phyloP scores from a whole-genome alignment of 2,329 filamentous ascomycete genomes.

The Epichloe coenophiala region DNA sequence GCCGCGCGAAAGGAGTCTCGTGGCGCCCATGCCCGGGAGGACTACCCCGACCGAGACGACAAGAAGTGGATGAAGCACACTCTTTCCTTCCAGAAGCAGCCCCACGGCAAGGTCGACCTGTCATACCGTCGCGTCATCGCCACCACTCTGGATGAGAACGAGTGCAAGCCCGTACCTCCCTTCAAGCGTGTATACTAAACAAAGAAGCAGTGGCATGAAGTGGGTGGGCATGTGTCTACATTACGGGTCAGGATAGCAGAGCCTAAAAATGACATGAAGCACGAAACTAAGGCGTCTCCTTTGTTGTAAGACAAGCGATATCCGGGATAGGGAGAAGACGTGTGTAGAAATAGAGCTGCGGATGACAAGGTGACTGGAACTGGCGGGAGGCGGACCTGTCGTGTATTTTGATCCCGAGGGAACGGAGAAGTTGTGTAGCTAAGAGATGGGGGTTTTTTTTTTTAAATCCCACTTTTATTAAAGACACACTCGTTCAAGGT shows the following conservation, averaged over 20 bases:
- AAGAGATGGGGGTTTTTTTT: too few species aligned
- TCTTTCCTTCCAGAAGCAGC: constrained; percentile 85
- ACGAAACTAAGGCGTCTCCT: constrained; percentile 3
- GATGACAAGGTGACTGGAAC: background rate
- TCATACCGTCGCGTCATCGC: constrained; percentile 73
- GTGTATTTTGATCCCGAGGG: too few species aligned
- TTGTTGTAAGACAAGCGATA: constrained; percentile 8
- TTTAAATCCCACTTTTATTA: too few species aligned
- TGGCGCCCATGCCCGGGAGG: constrained; percentile 93
- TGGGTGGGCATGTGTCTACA: background rate
- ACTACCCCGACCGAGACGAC: constrained; percentile 91
- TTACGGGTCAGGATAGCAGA: background rate
- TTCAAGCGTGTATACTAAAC: constrained; percentile 86
- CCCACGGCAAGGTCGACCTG: constrained; percentile 77
- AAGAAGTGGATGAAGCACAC: constrained; percentile 99
- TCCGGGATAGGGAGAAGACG: constrained; percentile 1
- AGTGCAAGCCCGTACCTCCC: constrained; percentile 91
- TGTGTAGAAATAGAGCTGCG: background rate
- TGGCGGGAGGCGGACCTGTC: background rate
- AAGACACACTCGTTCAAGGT: too few species aligned
- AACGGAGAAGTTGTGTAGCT: too few species aligned
- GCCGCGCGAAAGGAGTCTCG: constrained; percentile 94
- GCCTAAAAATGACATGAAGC: background rate
- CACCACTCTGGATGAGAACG: constrained; percentile 79
- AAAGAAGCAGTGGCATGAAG: background rate